Evolutionary conservation across 1,284 basidiomycete genomes (phyloP), one percentile per base, ranked within the genome.

Genomic region (Veloboletus limbatus): DNA sequence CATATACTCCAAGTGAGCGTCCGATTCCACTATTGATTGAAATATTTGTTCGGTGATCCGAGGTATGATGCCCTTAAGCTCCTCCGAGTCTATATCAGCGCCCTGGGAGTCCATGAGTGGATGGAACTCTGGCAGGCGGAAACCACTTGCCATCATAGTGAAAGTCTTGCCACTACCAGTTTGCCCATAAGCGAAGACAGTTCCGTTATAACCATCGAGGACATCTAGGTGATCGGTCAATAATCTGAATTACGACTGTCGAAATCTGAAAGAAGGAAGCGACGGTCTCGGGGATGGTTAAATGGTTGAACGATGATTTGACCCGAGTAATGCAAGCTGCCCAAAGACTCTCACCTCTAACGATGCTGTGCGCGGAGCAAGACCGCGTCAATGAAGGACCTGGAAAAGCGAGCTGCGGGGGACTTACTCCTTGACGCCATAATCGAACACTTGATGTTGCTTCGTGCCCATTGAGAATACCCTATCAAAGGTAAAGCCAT

Each of bases 31-130:
- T 67, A 99, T 99, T 45, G 92, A 94, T 53, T 94, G 89, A 67
- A 99, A 99, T 67, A 99, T 98, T 69, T 99, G 96, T 67, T 99
- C 95, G 4, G 96, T 97, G 61, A 99, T 98, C 48, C 97, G 88
- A 45, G 97, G 97, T 57, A 98, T 99, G 53, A 99, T 90, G 67
- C 97, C 97, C 70, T 92, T 96, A 54, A 95, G 72, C 34, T 94
- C 88, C 16, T 82, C 76, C 47, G 88, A 87, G 71, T 98, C 94
- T 70, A 99, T 99, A 68, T 98, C 94, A 41, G 95, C 88, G 39
- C 97, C 97, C 94, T 97, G 57, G 14, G 24, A 17, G 39, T 40
- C 32, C 39, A 50, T 50, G 43, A 57, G 61, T 11, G 51, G 40
- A 45, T 20, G 30, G 38, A 46, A 18, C 9, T 11, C 33, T 24